Evolutionary conservation across 306 rosid species (phyloP), one percentile per base, ranked within the genome.

Genomic region (Albizia julibrissin): DNA sequence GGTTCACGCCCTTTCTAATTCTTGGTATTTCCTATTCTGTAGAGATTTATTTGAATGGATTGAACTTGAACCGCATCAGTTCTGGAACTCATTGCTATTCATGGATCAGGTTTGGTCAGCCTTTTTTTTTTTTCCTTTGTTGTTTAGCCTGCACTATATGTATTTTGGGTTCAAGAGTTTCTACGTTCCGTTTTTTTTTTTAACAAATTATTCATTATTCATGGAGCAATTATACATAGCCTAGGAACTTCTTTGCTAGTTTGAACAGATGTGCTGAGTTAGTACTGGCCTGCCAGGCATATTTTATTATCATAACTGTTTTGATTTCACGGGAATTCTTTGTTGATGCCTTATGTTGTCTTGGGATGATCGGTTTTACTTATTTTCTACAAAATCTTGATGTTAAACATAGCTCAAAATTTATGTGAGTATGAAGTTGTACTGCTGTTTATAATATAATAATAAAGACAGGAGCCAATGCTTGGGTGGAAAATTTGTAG

Each of bases 41-140:
- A 95, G 99, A 80, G 98, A 95, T 76, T 86, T 95, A 72, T 93
- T 95, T 85, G 99, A 95, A 84, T 95, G 99, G 99, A 83, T 95
- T 88, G 94, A 95, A 85, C 93, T 95, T 86, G 98, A 95, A 87
- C 97, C 92, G 43, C 79, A 83, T 71, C 92, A 93, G 80, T 95
- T 85, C 84, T 95, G 99, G 99, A 88, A 85, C 80, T 92, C 99
- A n/a, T 85, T 95, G 84, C 86, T 95, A 70, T 95, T 93, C 86
- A 89, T 93, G 99, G 97, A 95, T 84, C 94, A 95, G 99, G 98
- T 95, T 82, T 84, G 89, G 27, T 68, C 82, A 67, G 72, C 80
- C 62, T 61, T 68, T 80, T 75, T 61, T 68, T 80, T 75, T 18
- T 70, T 54, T 37, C 29, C 73, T 64, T 43, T 39, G 21, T 79